A percentile compares a stretch with the other conserved stretches of the same genome.
These are phyloP conservation scores for Phragmites australis DNA, from an alignment of 176 grass and related monocot genomes.

Conservation along the genomic window DNA sequence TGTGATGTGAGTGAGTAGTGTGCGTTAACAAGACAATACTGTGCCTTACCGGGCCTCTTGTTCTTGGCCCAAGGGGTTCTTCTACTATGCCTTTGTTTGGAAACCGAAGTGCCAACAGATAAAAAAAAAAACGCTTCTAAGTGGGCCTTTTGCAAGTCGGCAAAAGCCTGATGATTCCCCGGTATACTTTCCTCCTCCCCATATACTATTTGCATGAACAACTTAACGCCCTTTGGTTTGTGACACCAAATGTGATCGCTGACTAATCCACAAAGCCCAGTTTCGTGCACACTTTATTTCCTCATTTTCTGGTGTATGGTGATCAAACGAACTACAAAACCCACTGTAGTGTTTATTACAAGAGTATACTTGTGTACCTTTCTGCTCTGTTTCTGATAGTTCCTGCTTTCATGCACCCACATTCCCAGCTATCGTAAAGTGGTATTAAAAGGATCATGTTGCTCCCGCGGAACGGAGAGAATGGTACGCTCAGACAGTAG, in stretches of 20 bases:
- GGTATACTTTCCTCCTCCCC: not conserved
- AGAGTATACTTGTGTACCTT: not conserved
- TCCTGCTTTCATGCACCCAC: slow-evolving; percentile 6
- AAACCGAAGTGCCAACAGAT: not conserved
- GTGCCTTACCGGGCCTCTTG: not conserved
- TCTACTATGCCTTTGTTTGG: not conserved
- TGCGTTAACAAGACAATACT: too few species aligned
- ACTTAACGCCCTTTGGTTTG: not conserved
- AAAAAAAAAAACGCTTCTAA: not conserved
- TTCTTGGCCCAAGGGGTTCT: not conserved
- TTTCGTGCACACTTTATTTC: not conserved
- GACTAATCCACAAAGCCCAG: not conserved
- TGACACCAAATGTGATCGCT: not conserved
- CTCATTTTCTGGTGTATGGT: not conserved
- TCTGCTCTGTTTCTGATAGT: slow-evolving; percentile 2
- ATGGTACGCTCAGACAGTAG: not conserved
- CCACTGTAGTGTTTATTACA: not conserved
- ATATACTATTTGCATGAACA: not conserved
- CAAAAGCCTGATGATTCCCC: not conserved
- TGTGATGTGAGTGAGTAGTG: too few species aligned
- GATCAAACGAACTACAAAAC: not conserved
- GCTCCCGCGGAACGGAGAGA: not conserved
- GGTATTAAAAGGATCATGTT: slow-evolving; percentile 4
- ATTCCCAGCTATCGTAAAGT: slow-evolving; percentile 1
- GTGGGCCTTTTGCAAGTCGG: not conserved